These are phyloP conservation scores for Flueggea neowawraea DNA, from an alignment of 441 rosid species.

Conservation along the genomic window DNA sequence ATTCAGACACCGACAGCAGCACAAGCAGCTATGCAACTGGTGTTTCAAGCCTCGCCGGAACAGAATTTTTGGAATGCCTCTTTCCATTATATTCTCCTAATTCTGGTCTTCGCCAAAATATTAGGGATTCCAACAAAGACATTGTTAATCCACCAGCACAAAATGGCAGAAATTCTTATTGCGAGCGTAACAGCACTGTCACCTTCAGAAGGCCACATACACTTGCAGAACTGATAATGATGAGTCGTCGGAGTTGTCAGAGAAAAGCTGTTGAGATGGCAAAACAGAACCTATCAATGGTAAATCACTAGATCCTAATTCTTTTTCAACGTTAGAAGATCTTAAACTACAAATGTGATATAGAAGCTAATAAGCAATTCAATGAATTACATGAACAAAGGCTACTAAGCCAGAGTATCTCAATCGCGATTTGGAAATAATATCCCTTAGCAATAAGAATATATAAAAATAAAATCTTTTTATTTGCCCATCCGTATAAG, in stretches of 20 bases:
- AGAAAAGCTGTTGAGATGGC: conserved; percentile 57
- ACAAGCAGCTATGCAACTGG: conserved; percentile 70
- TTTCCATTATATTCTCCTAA: conserved; percentile 64
- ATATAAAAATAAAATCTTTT: conserved; percentile 2
- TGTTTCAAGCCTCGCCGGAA: conserved; percentile 59
- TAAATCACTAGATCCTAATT: conserved; percentile 23
- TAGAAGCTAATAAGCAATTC: no score
- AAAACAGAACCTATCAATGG: conserved; percentile 52
- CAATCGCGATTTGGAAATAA: no score
- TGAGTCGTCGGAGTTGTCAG: conserved; percentile 68
- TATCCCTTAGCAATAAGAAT: no score
- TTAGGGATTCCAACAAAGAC: conserved; percentile 10
- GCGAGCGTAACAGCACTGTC: conserved; percentile 24
- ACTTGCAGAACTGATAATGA: conserved; percentile 85
- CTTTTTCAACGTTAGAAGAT: conserved; percentile 3
- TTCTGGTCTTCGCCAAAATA: conserved; percentile 39
- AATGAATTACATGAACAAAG: no score
- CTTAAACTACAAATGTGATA: no score
- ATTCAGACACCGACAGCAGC: conserved; percentile 55
- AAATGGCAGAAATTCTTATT: conserved; percentile 9
- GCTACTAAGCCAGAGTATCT: no score
- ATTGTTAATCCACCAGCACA: conserved; percentile 23
- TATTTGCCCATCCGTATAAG: conserved; percentile 6
- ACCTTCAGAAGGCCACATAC: conserved; percentile 48
- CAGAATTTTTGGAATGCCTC: conserved; percentile 73